Percentiles rank a stretch among this genome's conserved stretches.
Evolutionary conservation across 2,329 filamentous ascomycete species (phyloP).

Genomic region (Talaromyces amestolkiae): DNA sequence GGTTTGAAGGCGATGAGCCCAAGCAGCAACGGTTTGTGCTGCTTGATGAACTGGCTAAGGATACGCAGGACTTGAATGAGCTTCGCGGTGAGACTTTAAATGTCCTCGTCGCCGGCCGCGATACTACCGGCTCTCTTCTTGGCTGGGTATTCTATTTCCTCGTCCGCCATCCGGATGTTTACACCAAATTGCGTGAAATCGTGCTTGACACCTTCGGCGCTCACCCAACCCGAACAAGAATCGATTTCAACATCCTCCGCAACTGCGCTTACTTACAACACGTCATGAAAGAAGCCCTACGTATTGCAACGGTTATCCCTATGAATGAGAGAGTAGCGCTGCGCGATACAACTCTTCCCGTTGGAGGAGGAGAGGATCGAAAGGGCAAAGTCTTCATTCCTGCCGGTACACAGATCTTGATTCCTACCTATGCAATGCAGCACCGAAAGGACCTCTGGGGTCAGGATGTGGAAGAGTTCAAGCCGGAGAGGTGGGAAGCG

Average conservation of each 20-base stretch:
- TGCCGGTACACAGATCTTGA: constrained; percentile 64
- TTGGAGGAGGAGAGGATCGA: constrained; percentile 61
- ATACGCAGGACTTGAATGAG: constrained; percentile 45
- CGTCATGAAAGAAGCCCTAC: constrained; percentile 39
- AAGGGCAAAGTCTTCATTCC: constrained; percentile 61
- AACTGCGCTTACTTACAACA: constrained; percentile 24
- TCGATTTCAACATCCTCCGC: constrained; percentile 18
- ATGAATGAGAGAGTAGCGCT: constrained; percentile 43
- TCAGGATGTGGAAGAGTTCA: constrained; percentile 39
- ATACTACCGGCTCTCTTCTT: constrained; percentile 38
- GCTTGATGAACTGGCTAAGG: constrained; percentile 55
- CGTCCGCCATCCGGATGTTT: constrained; percentile 29
- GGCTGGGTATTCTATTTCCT: constrained; percentile 35
- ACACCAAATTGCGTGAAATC: constrained; percentile 23
- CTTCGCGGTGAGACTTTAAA: constrained; percentile 50
- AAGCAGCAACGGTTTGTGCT: constrained; percentile 53
- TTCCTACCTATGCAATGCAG: constrained; percentile 71
- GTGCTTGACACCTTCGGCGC: constrained; percentile 49
- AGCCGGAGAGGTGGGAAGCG: constrained; percentile 19
- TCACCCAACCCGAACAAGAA: constrained; percentile 15
- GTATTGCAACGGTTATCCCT: constrained; percentile 48
- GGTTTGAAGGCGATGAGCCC: constrained; percentile 18
- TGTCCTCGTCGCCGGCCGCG: constrained; percentile 38
- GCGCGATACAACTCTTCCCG: constrained; percentile 44
- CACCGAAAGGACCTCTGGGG: constrained; percentile 57